Evolutionary conservation across 345 rosid genomes (phyloP).

Genomic region (Euclidium syriacum): DNA sequence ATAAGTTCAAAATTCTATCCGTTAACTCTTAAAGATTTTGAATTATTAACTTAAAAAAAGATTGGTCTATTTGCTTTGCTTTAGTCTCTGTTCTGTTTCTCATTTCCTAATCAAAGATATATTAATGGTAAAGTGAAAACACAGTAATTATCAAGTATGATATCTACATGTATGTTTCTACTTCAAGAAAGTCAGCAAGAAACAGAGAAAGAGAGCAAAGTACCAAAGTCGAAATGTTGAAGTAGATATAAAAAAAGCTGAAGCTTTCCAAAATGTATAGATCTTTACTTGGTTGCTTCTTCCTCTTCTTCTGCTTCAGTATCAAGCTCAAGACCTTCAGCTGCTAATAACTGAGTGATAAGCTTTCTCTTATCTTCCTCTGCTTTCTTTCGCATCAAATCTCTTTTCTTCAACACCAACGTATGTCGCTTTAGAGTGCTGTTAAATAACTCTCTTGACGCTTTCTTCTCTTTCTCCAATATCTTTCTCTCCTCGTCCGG

Average conservation of each 20-base stretch:
- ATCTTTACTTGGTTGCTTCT: constrained; percentile 19
- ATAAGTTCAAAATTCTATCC: too few species aligned
- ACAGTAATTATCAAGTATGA: neutral
- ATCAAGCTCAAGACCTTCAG: constrained; percentile 93
- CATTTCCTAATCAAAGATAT: neutral
- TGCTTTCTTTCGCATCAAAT: constrained; percentile 77
- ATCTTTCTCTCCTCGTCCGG: constrained; percentile 88
- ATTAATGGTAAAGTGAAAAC: neutral
- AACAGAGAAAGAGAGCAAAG: neutral
- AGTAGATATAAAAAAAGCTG: neutral
- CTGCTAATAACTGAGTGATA: constrained; percentile 70
- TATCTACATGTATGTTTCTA: constrained; percentile 14
- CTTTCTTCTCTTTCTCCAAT: constrained; percentile 75
- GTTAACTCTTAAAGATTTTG: too few species aligned
- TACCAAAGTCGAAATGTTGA: neutral
- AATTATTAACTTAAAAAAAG: too few species aligned
- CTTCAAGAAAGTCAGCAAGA: neutral
- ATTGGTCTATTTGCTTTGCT: too few species aligned
- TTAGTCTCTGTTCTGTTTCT: too few species aligned
- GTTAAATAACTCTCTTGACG: constrained; percentile 56
- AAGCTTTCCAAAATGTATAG: neutral
- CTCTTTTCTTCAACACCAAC: constrained; percentile 78
- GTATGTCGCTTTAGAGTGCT: constrained; percentile 79
- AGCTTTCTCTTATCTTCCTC: constrained; percentile 65
- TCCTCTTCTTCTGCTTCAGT: constrained; percentile 54